These are phyloP conservation scores for Chlorella ohadii DNA, from an alignment of 139 green algal genomes.

Conservation along the genomic window DNA sequence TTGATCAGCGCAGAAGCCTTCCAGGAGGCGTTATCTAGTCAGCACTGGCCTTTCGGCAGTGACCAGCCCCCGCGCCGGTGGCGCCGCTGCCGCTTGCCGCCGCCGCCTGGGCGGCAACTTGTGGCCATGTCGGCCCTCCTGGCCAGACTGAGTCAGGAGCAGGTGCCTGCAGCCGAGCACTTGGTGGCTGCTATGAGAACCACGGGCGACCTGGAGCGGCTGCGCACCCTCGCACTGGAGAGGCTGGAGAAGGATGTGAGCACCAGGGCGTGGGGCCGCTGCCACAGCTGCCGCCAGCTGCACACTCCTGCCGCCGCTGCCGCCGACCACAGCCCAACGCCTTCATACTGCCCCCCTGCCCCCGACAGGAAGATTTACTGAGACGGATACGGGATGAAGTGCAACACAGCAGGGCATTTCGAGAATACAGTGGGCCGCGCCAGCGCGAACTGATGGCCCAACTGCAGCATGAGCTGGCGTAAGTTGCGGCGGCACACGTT, in stretches of 20 bases:
- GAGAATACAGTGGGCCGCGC: too few species aligned
- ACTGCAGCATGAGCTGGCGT: not conserved
- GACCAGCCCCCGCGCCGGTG: not conserved
- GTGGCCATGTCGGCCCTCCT: not conserved
- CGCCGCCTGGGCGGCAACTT: not conserved
- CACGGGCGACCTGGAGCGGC: slow-evolving; percentile 1
- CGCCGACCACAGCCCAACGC: too few species aligned
- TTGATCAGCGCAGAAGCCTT: too few species aligned
- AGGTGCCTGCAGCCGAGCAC: not conserved
- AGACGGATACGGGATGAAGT: too few species aligned
- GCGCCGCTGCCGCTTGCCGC: not conserved
- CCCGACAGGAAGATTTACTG: too few species aligned
- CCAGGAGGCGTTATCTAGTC: too few species aligned
- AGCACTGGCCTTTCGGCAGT: not conserved
- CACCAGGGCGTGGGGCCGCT: too few species aligned
- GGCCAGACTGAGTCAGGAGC: too few species aligned
- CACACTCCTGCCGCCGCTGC: too few species aligned
- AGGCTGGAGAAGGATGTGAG: slow-evolving; percentile 14
- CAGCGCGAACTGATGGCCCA: not conserved
- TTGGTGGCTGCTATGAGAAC: not conserved
- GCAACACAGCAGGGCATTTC: too few species aligned
- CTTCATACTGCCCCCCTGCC: too few species aligned
- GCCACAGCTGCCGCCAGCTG: not conserved
- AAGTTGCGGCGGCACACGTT: not conserved
- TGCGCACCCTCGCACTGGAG: not conserved